Base-by-base conservation (phyloP, 2,329 filamentous ascomycete species). In the Nothophaeocryptopus gaeumannii region DNA sequence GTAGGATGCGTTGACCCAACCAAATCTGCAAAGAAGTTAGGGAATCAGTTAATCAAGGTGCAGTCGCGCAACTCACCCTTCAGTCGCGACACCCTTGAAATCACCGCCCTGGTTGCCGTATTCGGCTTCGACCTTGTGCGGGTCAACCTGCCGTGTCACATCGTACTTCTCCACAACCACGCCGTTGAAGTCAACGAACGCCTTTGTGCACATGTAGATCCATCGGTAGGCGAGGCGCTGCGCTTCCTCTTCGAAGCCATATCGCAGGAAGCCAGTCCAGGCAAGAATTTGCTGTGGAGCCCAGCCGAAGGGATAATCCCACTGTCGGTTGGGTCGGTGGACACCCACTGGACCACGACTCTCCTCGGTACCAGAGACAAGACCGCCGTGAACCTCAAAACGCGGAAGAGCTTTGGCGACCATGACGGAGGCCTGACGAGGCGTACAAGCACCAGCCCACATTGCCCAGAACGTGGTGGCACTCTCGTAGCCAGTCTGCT, bases 151-250 rank as follows among this genome's bases (percentile, higher is more conserved):
- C 49, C 89, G 78, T 14, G 92, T 97, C 53, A 99, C 93, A 71
- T 99, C 89, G 74, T 99, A 99, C 75, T 99, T 99, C 73, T 99
- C 93, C 5, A 97, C 93, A 1, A 99, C 92, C 8, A 96, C 90
- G 34, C 93, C 93, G 67, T 97, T 97, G 77, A 92, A 97, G 70
- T 99, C 92, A 53, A 96, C 91, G 73, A 97, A 97, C 0, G 93
- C 91, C 72, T 95, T 96, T 51, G 89, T 96, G 64, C 96, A 90
- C 92, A 97, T 97, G 69, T 91, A 95, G 45, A 96, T 74, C 93
- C 93, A 99, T 71, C 93, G 90, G 72, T 99, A 99, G 0, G 89
- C 88, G 57, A 99, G 73, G 31, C 90, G 79, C 72, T 96, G 88
- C 1, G 90, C 90, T 54, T 96, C 91, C 16, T 92, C 88, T 26